Percentiles rank a stretch among this genome's conserved stretches.
phyloP scores from a whole-genome alignment of 2,329 filamentous ascomycete species.

The Graphilbum fragrans region DNA sequence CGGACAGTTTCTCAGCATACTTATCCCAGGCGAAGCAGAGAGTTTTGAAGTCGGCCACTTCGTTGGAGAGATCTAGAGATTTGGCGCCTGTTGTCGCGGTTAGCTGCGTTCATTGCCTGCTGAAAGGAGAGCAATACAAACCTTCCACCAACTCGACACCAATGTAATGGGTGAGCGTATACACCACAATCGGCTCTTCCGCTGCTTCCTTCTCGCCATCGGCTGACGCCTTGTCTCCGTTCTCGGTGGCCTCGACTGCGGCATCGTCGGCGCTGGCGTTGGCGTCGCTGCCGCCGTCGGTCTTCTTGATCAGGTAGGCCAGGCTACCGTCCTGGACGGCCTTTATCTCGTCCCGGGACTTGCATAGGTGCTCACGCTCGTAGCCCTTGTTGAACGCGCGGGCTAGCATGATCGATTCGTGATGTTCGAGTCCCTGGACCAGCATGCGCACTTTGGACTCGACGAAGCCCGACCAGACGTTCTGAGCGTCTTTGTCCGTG shows the following conservation, averaged over 20 bases:
- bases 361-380: conserved; percentile 66
- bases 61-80: conserved; percentile 64
- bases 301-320: conserved; percentile 31
- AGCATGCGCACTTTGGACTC: conserved; percentile 87
- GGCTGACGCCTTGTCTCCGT: conserved; percentile 1
- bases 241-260: conserved; percentile 14
- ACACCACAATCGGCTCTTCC: conserved; percentile 39
- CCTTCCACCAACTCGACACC: conserved; percentile 68
- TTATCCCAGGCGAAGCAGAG: conserved; percentile 65
- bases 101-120: conserved; percentile 15
- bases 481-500: conserved; percentile 71
- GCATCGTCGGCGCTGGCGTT: conserved; percentile 24
- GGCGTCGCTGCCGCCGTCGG: conserved; percentile 33
- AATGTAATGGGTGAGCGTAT: conserved; percentile 90
- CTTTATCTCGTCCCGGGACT: conserved; percentile 32
- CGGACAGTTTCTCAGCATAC: conserved; percentile 60
- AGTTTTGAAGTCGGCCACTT: conserved; percentile 79
- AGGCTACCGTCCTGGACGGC: conserved; percentile 43
- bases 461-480: conserved; percentile 81
- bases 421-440: conserved; percentile 70
- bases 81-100: conserved; percentile 55
- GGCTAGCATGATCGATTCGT: conserved; percentile 67
- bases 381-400: conserved; percentile 92
- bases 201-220: not conserved
- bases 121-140: too few relatives aligned